Evolutionary conservation across 495 filamentous ascomycete genomes (phyloP), one percentile per base, ranked within the genome.

Genomic region (Neurospora discreta): DNA sequence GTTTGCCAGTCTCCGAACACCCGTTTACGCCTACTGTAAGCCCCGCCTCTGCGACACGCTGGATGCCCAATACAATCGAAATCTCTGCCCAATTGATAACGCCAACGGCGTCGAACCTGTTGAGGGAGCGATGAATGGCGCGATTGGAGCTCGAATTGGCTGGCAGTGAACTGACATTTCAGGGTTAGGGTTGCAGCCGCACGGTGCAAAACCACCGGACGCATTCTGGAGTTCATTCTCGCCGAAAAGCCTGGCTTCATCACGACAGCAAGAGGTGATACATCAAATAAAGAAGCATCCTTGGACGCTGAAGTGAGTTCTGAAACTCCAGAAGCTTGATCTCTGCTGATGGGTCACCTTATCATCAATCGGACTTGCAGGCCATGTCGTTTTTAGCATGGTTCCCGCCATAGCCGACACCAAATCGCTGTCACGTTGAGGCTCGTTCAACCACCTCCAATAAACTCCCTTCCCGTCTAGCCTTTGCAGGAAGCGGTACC

Each of bases 341-440:
- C 52, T 60, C 15, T 3, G 33, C 15, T 3, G 15, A 18, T 30
- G 3, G 15, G 26, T 33, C 0, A 65, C 33, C 52, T 33, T 65
- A 33, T 26, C 52, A 65, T 65, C 52, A 65, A 65, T 65, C 52
- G 26, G 33, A 65, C 26, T 65, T 15, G 52, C 26, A 65, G 26
- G 7, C 52, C 52, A 18, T 65, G 52, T 65, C 52, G 11, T 67
- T 70, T 58, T 67, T 41, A 65, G 52, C 41, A 41, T n/a, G 26
- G 30, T 60, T 16, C 38, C 72, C 69, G 65, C 69, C 65, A 36
- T 38, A 71, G 69, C 69, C 69, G 72, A 70, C 38, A 58, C 33
- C 18, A 60, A 69, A 40, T 69, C 26, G 30, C 71, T 69, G 71
- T 65, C 33, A 65, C 71, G 67, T 68, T 72, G 71, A 72, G 68